Conservation (phyloP, 495 filamentous ascomycete species). For the Neurospora sp. region DNA sequence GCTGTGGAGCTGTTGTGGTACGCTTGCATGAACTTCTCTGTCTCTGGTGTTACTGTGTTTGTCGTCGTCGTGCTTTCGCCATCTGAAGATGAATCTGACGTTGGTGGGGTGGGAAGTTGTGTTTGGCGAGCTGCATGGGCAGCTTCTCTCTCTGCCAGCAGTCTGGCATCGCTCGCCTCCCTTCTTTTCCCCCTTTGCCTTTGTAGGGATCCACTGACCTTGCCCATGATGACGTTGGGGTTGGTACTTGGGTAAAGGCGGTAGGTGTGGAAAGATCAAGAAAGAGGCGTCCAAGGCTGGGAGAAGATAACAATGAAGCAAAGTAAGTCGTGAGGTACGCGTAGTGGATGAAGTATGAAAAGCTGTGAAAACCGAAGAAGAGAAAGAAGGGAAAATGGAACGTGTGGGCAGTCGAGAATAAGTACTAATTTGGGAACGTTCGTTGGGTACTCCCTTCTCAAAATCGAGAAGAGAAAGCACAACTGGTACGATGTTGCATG, state of each 20-base stretch:
- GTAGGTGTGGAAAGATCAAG: neutral
- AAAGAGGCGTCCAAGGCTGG: neutral
- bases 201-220: neutral
- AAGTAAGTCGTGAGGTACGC: neutral
- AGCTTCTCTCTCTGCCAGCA: neutral
- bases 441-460: neutral
- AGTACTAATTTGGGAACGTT: neutral
- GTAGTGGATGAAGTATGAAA: neutral
- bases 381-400: neutral
- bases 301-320: neutral
- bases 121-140: neutral
- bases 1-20: neutral
- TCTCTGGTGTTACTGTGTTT: neutral
- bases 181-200: neutral
- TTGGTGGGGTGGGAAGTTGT: neutral
- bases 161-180: neutral
- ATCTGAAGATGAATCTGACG: neutral
- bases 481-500: neutral
- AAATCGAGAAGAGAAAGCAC: neutral
- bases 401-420: neutral
- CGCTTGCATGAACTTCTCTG: neutral
- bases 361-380: neutral
- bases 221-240: neutral
- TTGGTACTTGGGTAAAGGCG: neutral
- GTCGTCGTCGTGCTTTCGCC: neutral